These are phyloP conservation scores for Raffaelea arxii DNA, from an alignment of 2,329 filamentous ascomycete genomes.

Conservation along the genomic window DNA sequence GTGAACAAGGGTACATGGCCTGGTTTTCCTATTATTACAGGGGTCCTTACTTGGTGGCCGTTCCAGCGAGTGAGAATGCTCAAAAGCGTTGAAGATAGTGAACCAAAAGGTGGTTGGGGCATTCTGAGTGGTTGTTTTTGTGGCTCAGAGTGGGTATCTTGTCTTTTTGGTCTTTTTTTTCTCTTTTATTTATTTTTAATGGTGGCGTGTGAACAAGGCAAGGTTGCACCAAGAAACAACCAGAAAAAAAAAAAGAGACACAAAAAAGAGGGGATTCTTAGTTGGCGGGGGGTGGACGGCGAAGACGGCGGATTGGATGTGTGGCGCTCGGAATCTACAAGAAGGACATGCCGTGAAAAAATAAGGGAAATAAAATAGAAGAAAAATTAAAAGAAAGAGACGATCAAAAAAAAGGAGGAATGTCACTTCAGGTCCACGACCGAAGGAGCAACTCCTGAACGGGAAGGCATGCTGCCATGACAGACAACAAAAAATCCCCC, in stretches of 20 bases:
- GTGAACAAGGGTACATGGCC: constrained; percentile 1
- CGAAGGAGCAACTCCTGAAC: too few relatives aligned
- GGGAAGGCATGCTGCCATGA: too few relatives aligned
- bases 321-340: too few relatives aligned
- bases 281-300: constrained; percentile 1
- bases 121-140: background rate
- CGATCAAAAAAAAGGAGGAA: too few relatives aligned
- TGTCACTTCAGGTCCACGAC: too few relatives aligned
- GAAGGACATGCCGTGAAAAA: background rate
- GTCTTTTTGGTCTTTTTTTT: background rate
- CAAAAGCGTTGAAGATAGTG: constrained; percentile 1
- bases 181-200: background rate
- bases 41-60: background rate
- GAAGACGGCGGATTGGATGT: background rate
- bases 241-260: constrained; percentile 5
- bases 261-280: background rate
- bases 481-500: too few relatives aligned
- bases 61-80: constrained; percentile 4
- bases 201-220: constrained; percentile 9
- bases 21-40: background rate
- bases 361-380: background rate
- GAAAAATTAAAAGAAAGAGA: too few relatives aligned
- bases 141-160: background rate
- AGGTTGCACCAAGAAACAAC: constrained; percentile 11
- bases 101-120: background rate